phyloP scores from a whole-genome alignment of 2,329 filamentous ascomycete species.

The Calonectria pteridis region DNA sequence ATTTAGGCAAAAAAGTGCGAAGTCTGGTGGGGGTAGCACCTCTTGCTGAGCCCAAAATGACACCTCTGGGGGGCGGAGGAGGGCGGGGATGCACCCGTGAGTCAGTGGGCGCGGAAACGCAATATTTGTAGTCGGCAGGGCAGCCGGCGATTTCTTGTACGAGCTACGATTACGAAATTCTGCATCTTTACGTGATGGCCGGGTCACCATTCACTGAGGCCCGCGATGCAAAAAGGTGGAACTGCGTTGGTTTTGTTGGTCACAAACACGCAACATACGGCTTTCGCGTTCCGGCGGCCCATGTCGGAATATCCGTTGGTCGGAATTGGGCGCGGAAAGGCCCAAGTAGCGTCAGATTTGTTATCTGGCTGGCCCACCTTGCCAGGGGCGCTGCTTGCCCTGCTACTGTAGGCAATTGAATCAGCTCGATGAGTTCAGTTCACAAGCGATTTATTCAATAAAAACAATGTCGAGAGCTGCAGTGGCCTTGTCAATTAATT shows the following conservation, averaged over 20 bases:
- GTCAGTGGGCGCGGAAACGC: background rate
- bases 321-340: background rate
- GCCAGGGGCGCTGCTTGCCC: background rate
- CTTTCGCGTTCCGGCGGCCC: background rate
- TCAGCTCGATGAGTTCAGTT: background rate
- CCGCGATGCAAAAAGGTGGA: background rate
- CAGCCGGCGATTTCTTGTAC: background rate
- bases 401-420: background rate
- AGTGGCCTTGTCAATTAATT: background rate
- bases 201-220: background rate
- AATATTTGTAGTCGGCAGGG: background rate
- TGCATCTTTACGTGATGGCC: too few relatives aligned
- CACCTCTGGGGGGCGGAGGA: too few relatives aligned
- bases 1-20: slow-evolving; percentile 5
- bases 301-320: background rate
- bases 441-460: background rate
- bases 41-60: background rate
- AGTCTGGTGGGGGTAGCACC: background rate
- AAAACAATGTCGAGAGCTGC: background rate
- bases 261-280: background rate
- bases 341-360: background rate
- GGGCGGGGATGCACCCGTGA: background rate
- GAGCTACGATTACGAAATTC: background rate
- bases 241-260: background rate
- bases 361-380: background rate